phyloP scores from a whole-genome alignment of 2,329 filamentous ascomycete genomes.

The Phyllachora maydis region DNA sequence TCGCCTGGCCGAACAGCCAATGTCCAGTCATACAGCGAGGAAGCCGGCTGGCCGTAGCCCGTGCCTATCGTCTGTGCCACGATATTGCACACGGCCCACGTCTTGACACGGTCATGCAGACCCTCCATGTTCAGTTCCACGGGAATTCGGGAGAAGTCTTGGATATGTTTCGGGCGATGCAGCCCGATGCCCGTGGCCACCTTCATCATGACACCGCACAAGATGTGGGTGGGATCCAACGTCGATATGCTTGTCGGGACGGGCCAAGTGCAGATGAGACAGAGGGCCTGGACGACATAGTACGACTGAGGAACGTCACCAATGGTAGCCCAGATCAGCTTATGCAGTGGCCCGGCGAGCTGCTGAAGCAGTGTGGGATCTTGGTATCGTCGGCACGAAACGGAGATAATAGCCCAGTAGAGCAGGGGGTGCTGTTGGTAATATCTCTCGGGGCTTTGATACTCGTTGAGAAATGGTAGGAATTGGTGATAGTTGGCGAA shows the following conservation, averaged over 20 bases:
- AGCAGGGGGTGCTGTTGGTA: slow-evolving; percentile 60
- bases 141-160: slow-evolving; percentile 61
- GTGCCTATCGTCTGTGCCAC: slow-evolving; percentile 68
- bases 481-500: slow-evolving; percentile 61
- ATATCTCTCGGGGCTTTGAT: slow-evolving; percentile 49
- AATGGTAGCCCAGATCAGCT: slow-evolving; percentile 58
- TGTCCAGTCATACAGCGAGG: slow-evolving; percentile 59
- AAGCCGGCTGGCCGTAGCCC: slow-evolving; percentile 64
- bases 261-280: slow-evolving; percentile 64
- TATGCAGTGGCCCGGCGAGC: slow-evolving; percentile 46
- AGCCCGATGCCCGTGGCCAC: slow-evolving; percentile 67
- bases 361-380: slow-evolving; percentile 45
- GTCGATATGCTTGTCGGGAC: slow-evolving; percentile 64
- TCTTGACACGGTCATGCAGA: slow-evolving; percentile 56
- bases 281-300: slow-evolving; percentile 64
- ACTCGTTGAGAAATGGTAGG: slow-evolving; percentile 50
- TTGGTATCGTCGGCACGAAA: slow-evolving; percentile 51
- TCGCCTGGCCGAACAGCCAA: slow-evolving; percentile 39
- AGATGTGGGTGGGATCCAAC: slow-evolving; percentile 62
- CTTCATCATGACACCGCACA: slow-evolving; percentile 74
- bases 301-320: slow-evolving; percentile 61
- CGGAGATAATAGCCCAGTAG: slow-evolving; percentile 68
- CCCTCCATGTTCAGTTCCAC: slow-evolving; percentile 62
- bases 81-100: slow-evolving; percentile 74
- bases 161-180: slow-evolving; percentile 61